Base-by-base conservation (phyloP, 768 basidiomycete species). In the Udeniomyces megalosporus region DNA sequence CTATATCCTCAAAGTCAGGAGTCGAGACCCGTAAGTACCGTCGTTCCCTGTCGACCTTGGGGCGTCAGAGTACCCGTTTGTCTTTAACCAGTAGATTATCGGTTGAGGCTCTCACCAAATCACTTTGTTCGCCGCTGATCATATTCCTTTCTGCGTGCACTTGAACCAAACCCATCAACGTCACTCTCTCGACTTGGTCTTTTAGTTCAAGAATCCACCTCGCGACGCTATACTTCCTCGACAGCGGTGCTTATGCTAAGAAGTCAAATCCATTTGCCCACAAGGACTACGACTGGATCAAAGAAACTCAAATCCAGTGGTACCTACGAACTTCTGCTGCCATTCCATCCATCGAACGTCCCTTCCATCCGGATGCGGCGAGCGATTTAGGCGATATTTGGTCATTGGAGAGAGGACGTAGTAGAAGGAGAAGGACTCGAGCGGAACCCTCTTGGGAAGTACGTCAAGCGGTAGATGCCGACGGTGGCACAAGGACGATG, bases 221-320 rank as follows among this genome's bases (percentile, higher is more conserved):
- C n/a, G 76, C 93, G 66, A 89, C 90, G 0, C 71, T 96, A 2
- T 96, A 93, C 72, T 87, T 93, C 77, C 73, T 96, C 61, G 91
- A 96, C 70, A 90, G 89, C 0, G 87, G 87, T 11, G 75, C 82
- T 1, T 91, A 90, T 72, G 78, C 65, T 64, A 46, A 70, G 47
- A 67, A 68, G 31, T 61, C 81, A 1, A 80, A 75, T 26, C 55
- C 58, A 0, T 65, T 45, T 15, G 15, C 28, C 12, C 15, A 44
- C 31, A 45, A 14, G 26, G 85, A 83, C 61, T 92, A 89, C 69
- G 91, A 95, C 71, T 95, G 83, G 77, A 82, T 95, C 59, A 86
- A 80, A 71, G n/a, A 60, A 78, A 79, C 70, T 67, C 91, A 95
- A 77, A 88, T 86, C 44, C 79, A 88, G 56, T 96, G 91, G 91